Conservation (phyloP, 106 monocot species). For the Amphibolis antarctica region DNA sequence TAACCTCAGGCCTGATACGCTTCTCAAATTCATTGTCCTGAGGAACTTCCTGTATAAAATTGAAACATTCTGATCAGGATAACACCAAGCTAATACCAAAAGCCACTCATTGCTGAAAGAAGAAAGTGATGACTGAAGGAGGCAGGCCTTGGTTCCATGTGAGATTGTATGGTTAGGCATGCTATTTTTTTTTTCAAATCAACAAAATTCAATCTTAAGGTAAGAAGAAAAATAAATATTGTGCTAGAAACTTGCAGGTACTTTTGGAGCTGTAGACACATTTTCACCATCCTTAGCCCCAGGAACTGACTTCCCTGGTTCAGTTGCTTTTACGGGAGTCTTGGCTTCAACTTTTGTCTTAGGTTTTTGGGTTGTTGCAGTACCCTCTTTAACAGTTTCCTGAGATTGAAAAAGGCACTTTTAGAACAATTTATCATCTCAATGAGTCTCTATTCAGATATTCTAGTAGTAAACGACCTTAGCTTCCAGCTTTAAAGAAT, state of each 20-base stretch:
- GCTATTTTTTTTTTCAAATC: not conserved
- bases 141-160: too few species aligned
- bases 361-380: conserved; percentile 20
- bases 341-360: conserved; percentile 37
- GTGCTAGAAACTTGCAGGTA: conserved; percentile 28
- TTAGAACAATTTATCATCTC: not conserved
- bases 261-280: conserved; percentile 32
- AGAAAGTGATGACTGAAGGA: not conserved
- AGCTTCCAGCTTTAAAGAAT: conserved; percentile 46
- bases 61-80: not conserved
- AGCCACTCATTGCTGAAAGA: not conserved
- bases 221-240: not conserved
- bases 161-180: not conserved
- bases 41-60: conserved; percentile 30
- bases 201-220: not conserved
- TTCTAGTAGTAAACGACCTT: conserved; percentile 21
- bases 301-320: conserved; percentile 39
- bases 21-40: conserved; percentile 91
- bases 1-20: conserved; percentile 69
- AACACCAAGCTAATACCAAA: not conserved
- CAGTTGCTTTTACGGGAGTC: conserved; percentile 40
- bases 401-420: conserved; percentile 10
- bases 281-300: conserved; percentile 31
- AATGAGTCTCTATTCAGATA: not conserved
- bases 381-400: conserved; percentile 22